Conservation (phyloP, 1,284 basidiomycete genomes). For the Lentinus polychrous region DNA sequence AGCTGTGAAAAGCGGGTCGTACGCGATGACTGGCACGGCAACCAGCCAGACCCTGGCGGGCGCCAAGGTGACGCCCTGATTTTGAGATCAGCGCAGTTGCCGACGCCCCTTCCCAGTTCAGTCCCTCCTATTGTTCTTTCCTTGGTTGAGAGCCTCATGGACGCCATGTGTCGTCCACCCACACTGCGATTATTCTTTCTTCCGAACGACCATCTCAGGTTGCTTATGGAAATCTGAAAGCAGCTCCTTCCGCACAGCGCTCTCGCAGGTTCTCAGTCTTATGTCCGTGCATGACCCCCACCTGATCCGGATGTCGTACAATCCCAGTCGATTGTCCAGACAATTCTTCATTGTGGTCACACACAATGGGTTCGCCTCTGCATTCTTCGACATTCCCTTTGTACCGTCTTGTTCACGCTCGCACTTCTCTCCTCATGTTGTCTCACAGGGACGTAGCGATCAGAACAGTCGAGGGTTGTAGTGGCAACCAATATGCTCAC, state of each 20-base stretch:
- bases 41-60: background rate
- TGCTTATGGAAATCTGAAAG: background rate
- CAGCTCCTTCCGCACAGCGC: background rate
- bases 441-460: too few species aligned
- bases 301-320: too few species aligned
- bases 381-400: too few species aligned
- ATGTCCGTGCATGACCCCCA: too few species aligned
- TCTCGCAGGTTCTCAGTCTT: too few species aligned
- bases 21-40: background rate
- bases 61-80: background rate
- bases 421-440: too few species aligned
- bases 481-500: too few species aligned
- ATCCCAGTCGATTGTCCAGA: too few species aligned
- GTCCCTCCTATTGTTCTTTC: conserved; percentile 5
- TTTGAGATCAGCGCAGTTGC: conserved; percentile 8
- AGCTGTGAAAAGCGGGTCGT: background rate
- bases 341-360: too few species aligned
- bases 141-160: conserved; percentile 6
- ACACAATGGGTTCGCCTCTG: too few species aligned
- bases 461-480: too few species aligned
- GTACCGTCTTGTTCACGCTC: too few species aligned
- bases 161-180: background rate
- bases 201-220: background rate
- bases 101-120: background rate
- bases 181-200: background rate